Conservation (phyloP, 78 protist species). For the Dictyostelium discoideum region DNA sequence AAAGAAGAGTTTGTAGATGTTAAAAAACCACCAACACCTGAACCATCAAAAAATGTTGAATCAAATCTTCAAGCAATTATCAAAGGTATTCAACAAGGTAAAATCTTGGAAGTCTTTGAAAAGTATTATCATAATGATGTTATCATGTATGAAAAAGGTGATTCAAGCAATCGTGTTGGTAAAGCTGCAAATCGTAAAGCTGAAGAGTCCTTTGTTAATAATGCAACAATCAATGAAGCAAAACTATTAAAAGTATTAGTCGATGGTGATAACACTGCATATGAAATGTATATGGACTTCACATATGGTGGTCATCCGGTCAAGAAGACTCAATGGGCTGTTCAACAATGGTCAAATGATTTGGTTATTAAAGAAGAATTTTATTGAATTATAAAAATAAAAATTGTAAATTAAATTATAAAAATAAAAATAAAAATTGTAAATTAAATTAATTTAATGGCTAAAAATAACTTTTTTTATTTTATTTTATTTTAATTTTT, state of each 20-base stretch:
- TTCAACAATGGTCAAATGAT: not conserved
- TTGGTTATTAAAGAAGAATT: not conserved
- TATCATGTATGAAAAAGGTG: conserved; percentile 19
- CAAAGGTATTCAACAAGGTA: not conserved
- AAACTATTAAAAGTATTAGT: not conserved
- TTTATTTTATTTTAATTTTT: no score
- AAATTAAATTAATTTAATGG: no score
- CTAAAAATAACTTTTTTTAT: no score
- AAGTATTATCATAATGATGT: not conserved
- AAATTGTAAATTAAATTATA: not conserved
- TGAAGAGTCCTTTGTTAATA: conserved; percentile 33
- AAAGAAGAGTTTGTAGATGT: conserved; percentile 31
- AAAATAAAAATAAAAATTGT: not conserved
- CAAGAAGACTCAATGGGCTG: not conserved
- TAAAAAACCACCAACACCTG: not conserved
- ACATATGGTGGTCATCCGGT: not conserved
- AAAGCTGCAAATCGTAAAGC: conserved; percentile 41
- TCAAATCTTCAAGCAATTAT: not conserved
- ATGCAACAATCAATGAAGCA: conserved; percentile 38
- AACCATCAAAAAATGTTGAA: not conserved
- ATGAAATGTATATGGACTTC: not conserved
- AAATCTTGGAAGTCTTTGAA: not conserved
- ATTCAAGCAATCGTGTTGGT: conserved; percentile 33
- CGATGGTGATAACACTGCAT: not conserved
- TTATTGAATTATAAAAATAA: not conserved